Conservation (phyloP, 495 filamentous ascomycete species). For the Alectoria sarmentosa region DNA sequence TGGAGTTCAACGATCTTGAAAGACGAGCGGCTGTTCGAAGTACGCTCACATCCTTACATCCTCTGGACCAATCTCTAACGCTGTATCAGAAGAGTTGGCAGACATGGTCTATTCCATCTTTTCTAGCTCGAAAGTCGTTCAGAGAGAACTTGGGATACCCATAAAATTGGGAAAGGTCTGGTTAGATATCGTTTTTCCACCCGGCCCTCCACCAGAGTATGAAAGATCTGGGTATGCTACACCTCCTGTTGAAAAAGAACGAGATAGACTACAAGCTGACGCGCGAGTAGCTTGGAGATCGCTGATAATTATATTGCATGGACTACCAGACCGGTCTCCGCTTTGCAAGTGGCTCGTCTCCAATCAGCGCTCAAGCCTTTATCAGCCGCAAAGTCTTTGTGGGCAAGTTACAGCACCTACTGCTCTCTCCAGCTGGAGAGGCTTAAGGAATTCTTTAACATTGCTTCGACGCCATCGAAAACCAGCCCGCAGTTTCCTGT, state of each 20-base stretch:
- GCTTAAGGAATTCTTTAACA: slow-evolving; percentile 24
- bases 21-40: slow-evolving; percentile 43
- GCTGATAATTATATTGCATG: slow-evolving; percentile 44
- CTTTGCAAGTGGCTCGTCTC: slow-evolving; percentile 34
- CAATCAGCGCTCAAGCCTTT: slow-evolving; percentile 37
- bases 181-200: slow-evolving; percentile 55
- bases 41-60: slow-evolving; percentile 29
- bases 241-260: background rate
- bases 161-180: slow-evolving; percentile 45
- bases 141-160: slow-evolving; percentile 41
- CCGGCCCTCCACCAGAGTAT: slow-evolving; percentile 52
- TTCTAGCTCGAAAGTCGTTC: slow-evolving; percentile 30
- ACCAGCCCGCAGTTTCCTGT: slow-evolving; percentile 7
- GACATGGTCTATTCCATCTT: slow-evolving; percentile 35
- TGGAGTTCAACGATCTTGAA: slow-evolving; percentile 47
- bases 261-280: slow-evolving; percentile 18
- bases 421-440: slow-evolving; percentile 27
- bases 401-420: slow-evolving; percentile 29
- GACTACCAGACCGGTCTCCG: slow-evolving; percentile 40
- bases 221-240: slow-evolving; percentile 49
- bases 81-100: slow-evolving; percentile 44
- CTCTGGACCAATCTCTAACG: slow-evolving; percentile 18
- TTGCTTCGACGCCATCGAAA: slow-evolving; percentile 9
- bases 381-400: slow-evolving; percentile 34
- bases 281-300: slow-evolving; percentile 44